Conservation (phyloP, 306 rosid species). For the Astragalus membranaceus region DNA sequence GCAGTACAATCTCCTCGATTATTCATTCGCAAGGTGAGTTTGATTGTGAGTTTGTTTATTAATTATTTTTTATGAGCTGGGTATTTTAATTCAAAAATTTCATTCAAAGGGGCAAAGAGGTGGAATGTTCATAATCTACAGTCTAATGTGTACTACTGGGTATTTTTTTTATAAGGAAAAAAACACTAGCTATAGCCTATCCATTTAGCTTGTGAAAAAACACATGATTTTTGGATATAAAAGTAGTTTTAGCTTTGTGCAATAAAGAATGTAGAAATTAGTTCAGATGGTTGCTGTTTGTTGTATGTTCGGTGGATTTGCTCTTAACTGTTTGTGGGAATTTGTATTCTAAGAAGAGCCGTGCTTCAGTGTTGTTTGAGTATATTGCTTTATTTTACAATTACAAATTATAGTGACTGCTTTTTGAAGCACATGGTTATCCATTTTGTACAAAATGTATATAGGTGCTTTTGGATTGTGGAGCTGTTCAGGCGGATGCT, state of each 20-base stretch:
- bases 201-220: not conserved
- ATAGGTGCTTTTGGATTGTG: conserved; percentile 88
- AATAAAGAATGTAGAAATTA: not conserved
- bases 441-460: not conserved
- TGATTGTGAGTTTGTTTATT: not conserved
- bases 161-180: not conserved
- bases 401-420: not conserved
- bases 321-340: not conserved
- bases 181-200: not conserved
- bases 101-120: not conserved
- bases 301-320: not conserved
- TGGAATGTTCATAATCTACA: too few relatives aligned
- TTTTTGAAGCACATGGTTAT: not conserved
- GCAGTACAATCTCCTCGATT: conserved; percentile 69
- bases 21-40: conserved; percentile 72
- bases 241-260: not conserved
- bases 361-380: not conserved
- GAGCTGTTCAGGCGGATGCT: conserved; percentile 98
- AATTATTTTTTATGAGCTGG: conserved; percentile 26
- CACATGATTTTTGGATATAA: not conserved
- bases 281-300: not conserved
- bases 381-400: not conserved
- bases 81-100: not conserved
- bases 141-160: not conserved
- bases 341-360: not conserved